Evolutionary conservation across 768 basidiomycete genomes (phyloP), one percentile per base, ranked within the genome.

Genomic region (Auriscalpium microsporum): DNA sequence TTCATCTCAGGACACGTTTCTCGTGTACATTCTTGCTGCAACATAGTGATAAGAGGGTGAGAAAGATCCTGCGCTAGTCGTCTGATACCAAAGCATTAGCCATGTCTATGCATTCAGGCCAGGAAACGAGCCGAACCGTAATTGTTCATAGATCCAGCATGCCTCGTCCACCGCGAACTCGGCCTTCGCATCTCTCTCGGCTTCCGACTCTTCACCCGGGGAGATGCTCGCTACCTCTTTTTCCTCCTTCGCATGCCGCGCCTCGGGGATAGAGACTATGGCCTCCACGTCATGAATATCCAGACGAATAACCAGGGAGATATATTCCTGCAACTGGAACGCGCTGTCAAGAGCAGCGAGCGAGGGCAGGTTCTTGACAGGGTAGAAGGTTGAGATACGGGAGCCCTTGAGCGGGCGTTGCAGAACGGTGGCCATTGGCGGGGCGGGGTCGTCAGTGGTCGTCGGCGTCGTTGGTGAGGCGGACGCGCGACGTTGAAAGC

Each of bases 1-100:
- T 94, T 94, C 95, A 99, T 99, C 71, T 95, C 87, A 1, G 94
- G 91, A 75, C 95, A 99, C 10, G 86, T 81, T 37, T 78, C 71
- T 40, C 90, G 82, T 11, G 86, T 90, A 67, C 94, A 98, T 67
- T 91, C 90, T 62, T 86, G 83, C 66, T 93, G 91, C 42, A 94
- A 72, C 66, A 82, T 84, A 1, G 87, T 89, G 47, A 94, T 88
- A 44, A 93, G 76, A 5, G 91, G 90, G 63, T 91, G 85, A 0
- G 87, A 84, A 35, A 94, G 75, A 68, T 94, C 92, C 69, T 90
- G 88, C 7, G 90, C 89, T 10, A 94, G 80, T 19, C 92, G 89
- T 64, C 91, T 94, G 52, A 9, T 40, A 47, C 56, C 14, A 50
- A 45, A 35, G 4, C 28, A 38, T 40, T 2, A 49, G 23, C 17